A percentile compares a stretch with the other conserved stretches of the same genome.
phyloP scores from a whole-genome alignment of 306 rosid genomes.

The Medicago ruthenica region DNA sequence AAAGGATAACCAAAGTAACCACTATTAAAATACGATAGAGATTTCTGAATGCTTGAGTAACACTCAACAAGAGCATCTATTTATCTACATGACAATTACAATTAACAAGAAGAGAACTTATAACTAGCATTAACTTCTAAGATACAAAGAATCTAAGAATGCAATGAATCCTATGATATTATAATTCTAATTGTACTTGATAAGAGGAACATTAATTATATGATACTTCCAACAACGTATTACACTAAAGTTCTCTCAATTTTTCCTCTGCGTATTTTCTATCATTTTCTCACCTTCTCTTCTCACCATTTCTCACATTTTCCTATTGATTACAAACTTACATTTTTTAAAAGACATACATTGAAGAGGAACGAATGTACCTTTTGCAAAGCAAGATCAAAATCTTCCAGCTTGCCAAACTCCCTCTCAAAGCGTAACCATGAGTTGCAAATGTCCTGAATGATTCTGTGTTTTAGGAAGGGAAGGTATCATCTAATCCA shows the following conservation, averaged over 20 bases:
- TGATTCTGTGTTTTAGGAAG: constrained; percentile 73
- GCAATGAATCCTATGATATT: not conserved
- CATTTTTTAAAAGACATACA: constrained; percentile 7
- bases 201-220: not conserved
- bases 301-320: not conserved
- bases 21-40: not conserved
- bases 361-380: constrained; percentile 49
- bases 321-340: not conserved
- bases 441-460: constrained; percentile 94
- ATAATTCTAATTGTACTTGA: not conserved
- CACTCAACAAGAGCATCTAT: not conserved
- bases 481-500: constrained; percentile 80
- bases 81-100: not conserved
- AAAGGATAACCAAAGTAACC: constrained; percentile 3
- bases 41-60: not conserved
- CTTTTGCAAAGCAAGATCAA: constrained; percentile 79
- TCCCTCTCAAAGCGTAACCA: constrained; percentile 97
- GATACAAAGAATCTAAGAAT: not conserved
- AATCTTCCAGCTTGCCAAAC: constrained; percentile 78
- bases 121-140: not conserved
- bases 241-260: not conserved
- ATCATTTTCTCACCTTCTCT: not conserved
- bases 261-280: not conserved
- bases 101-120: not conserved
- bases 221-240: not conserved